Conservation (phyloP, 345 rosid species). For the Cardamine chenopodiifolia region DNA sequence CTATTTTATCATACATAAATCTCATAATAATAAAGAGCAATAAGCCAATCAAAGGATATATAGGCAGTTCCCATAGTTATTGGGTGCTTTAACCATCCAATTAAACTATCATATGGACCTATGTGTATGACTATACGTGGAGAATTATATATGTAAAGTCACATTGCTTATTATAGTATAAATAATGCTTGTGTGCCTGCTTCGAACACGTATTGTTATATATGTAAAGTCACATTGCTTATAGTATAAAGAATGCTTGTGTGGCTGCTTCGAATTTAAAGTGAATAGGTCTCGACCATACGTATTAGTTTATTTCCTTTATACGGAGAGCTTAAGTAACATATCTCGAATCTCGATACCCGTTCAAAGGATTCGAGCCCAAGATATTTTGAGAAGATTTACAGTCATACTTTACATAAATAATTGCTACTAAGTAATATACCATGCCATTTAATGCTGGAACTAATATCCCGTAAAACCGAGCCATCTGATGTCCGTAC, state of each 20-base stretch:
- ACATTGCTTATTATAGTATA: constrained; percentile 11
- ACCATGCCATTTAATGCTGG: constrained; percentile 24
- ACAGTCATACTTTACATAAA: constrained; percentile 17
- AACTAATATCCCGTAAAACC: neutral
- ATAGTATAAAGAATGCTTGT: constrained; percentile 1
- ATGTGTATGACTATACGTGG: constrained; percentile 29
- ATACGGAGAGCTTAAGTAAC: constrained; percentile 7
- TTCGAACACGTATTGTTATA: neutral
- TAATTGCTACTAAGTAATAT: constrained; percentile 1
- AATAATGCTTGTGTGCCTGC: constrained; percentile 15
- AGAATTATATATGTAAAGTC: neutral
- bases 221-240: constrained; percentile 12
- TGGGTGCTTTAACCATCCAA: constrained; percentile 37
- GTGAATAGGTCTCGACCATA: constrained; percentile 1
- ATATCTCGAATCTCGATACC: constrained; percentile 31
- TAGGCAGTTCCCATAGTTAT: constrained; percentile 34
- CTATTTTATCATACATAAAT: constrained; percentile 6
- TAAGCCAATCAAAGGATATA: constrained; percentile 35
- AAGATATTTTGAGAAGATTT: constrained; percentile 28
- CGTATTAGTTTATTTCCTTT: neutral
- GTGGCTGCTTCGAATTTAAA: constrained; percentile 1
- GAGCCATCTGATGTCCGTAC: constrained; percentile 16
- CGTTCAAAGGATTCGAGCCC: constrained; percentile 36
- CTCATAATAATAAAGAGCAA: constrained; percentile 3
- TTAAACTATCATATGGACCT: constrained; percentile 25